Evolutionary conservation across 306 rosid species (phyloP), one percentile per base, ranked within the genome.

Genomic region (Cyamopsis tetragonoloba): DNA sequence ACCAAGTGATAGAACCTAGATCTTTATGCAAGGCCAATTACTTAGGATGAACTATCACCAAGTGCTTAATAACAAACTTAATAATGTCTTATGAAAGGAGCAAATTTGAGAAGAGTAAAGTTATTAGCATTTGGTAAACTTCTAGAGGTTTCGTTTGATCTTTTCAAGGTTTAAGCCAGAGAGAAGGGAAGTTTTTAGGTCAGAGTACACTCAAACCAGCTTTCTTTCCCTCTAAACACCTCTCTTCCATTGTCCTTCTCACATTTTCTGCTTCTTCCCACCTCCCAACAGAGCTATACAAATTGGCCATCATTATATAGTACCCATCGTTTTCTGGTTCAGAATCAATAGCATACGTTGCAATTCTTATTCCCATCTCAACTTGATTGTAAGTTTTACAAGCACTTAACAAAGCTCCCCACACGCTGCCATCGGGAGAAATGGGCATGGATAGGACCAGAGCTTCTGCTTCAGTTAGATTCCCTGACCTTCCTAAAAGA

Each of bases 291-390:
- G 85, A 82, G 78, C 83, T 76, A 71, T 88, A 86, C 86, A 91
- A 31, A 62, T 88, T 88, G 56, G 86, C 80, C 64, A 88, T 65
- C 87, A 80, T 73, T 35, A 86, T 64, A 34, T 86, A 84, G 48
- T 91, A 81, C 30, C 96, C 92, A 68, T 91, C 91, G 65, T 88
- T 91, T 68, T 78, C 79, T 56, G 93, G 96, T 71, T 88, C 96
- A 50, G 86, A 77, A 32, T 84, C 79, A 35, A 86, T 80, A 38
- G 93, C 96, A 62, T 37, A 66, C 79, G 38, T 55, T 38, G 88
- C 93, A 62, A 88, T 77, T 79, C 87, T 81, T 62, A 77, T 80
- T 39, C 96, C 96, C 72, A 70, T 79, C 66, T 82, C 96, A 61
- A 66, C 66, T 63, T 86, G 82, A 65, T 81, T 73, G 80, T 88